Conservation (phyloP, 306 rosid genomes). For the Trichosanthes truncata region DNA sequence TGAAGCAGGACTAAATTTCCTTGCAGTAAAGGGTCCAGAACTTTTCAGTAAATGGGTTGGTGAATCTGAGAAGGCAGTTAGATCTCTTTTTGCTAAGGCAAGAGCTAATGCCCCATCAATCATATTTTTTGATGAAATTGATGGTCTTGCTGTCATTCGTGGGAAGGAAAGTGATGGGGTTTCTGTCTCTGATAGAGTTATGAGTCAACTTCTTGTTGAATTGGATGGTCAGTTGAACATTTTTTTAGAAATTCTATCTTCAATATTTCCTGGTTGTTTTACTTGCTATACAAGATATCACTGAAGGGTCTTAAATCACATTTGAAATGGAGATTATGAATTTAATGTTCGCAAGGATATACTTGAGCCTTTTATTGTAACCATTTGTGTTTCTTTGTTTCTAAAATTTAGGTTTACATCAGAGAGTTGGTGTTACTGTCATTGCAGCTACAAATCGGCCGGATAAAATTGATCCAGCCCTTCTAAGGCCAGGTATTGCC, state of each 20-base stretch:
- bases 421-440: conserved; percentile 74
- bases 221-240: conserved; percentile 66
- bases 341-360: neutral
- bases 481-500: conserved; percentile 70
- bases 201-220: conserved; percentile 88
- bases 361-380: conserved; percentile 1
- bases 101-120: conserved; percentile 94
- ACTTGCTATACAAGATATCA: neutral
- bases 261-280: neutral
- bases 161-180: conserved; percentile 85
- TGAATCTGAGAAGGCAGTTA: conserved; percentile 97
- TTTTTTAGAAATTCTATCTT: neutral
- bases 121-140: conserved; percentile 85
- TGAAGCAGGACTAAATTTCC: conserved; percentile 76
- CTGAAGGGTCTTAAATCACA: neutral
- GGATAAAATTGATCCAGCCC: conserved; percentile 85
- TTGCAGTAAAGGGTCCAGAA: conserved; percentile 94
- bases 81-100: conserved; percentile 81
- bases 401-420: conserved; percentile 59
- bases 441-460: conserved; percentile 95
- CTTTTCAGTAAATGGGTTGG: conserved; percentile 99
- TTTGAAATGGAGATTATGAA: neutral
- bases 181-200: conserved; percentile 88
- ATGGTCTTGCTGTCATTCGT: conserved; percentile 70
- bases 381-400: conserved; percentile 4